Conservation (phyloP, 2,329 filamentous ascomycete species). For the Triangularia verruculosa region DNA sequence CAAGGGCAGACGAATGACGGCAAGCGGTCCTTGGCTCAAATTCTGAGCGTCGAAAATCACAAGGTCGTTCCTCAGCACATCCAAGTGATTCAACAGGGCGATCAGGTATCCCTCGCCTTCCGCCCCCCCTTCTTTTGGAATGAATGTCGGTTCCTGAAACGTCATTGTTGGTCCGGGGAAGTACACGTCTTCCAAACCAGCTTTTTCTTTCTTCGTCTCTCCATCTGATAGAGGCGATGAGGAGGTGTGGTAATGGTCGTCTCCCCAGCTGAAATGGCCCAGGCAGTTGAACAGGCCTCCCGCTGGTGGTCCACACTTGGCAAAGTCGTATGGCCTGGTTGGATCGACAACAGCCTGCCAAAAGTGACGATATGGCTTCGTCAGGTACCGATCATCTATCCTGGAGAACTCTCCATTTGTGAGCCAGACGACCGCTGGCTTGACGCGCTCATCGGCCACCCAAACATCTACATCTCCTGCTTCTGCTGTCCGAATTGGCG, state of each 20-base stretch:
- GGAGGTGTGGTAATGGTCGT: conserved; percentile 21
- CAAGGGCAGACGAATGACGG: conserved; percentile 40
- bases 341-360: conserved; percentile 43
- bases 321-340: conserved; percentile 42
- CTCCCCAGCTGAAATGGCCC: conserved; percentile 42
- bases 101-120: conserved; percentile 53
- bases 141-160: conserved; percentile 54
- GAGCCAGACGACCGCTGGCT: conserved; percentile 36
- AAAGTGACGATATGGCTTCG: conserved; percentile 44
- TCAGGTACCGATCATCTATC: conserved; percentile 47
- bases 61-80: conserved; percentile 43
- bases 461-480: conserved; percentile 18
- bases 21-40: conserved; percentile 38
- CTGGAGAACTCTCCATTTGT: conserved; percentile 49
- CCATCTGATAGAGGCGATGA: conserved; percentile 11
- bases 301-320: conserved; percentile 41
- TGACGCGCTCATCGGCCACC: conserved; percentile 36
- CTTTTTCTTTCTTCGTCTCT: conserved; percentile 25
- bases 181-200: conserved; percentile 39
- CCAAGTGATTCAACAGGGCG: conserved; percentile 45
- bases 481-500: conserved; percentile 9
- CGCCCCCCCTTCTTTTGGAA: conserved; percentile 40
- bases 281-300: conserved; percentile 47
- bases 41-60: conserved; percentile 43
- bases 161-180: conserved; percentile 45